Conservation (phyloP, 805 yeast genomes). For the Monosporozyma aquatica region DNA sequence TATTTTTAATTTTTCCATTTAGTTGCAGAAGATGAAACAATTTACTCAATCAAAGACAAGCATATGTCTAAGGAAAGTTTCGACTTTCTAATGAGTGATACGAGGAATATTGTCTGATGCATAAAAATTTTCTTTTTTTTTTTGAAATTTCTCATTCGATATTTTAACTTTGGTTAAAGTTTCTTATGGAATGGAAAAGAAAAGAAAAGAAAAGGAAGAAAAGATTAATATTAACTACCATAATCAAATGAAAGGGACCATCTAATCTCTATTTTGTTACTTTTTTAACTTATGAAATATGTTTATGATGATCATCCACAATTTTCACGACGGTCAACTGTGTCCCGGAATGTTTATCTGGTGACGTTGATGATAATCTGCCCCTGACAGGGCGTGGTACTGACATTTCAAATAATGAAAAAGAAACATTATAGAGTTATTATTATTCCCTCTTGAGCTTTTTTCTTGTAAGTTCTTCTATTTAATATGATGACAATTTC, state of each 20-base stretch:
- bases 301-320: slow-evolving; percentile 52
- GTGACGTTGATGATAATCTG: slow-evolving; percentile 62
- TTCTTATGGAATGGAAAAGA: background rate
- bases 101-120: slow-evolving; percentile 23
- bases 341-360: slow-evolving; percentile 38
- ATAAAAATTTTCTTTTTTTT: background rate
- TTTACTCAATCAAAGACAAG: slow-evolving; percentile 70
- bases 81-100: slow-evolving; percentile 10
- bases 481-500: slow-evolving; percentile 26
- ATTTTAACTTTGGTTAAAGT: slow-evolving; percentile 4
- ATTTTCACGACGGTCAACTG: slow-evolving; percentile 68
- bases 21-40: slow-evolving; percentile 47
- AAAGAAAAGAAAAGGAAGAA: background rate
- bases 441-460: slow-evolving; percentile 2
- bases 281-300: slow-evolving; percentile 4
- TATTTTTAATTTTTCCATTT: slow-evolving; percentile 1
- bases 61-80: slow-evolving; percentile 77
- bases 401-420: slow-evolving; percentile 20
- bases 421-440: slow-evolving; percentile 2
- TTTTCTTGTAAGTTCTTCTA: background rate
- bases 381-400: slow-evolving; percentile 83
- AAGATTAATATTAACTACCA: no score
- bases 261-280: no score
- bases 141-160: background rate
- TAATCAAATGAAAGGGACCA: no score